A percentile compares a stretch with the other conserved stretches of the same genome.
Evolutionary conservation across 1,284 basidiomycete genomes (phyloP).

Genomic region (Cutaneotrichosporon cavernicola): DNA sequence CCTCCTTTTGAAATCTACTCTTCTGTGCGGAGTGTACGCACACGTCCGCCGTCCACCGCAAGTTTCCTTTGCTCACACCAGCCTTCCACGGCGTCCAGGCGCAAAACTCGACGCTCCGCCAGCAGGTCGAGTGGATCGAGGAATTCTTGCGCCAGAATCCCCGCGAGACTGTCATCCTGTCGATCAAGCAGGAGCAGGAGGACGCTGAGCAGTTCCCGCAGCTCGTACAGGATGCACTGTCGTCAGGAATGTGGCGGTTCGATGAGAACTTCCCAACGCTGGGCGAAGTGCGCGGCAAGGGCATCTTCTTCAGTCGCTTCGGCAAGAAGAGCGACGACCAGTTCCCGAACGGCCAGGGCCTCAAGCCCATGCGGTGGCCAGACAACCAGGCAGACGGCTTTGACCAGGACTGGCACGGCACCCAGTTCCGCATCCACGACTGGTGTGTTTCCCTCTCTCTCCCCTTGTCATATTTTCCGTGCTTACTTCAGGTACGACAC

Average conservation of each 20-base stretch:
- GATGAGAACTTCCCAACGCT: constrained; percentile 72
- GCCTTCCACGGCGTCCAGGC: constrained; percentile 76
- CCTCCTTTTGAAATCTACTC: too few species aligned
- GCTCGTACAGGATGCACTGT: constrained; percentile 65
- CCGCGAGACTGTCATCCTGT: constrained; percentile 74
- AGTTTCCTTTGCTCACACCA: constrained; percentile 8
- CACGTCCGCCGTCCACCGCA: too few species aligned
- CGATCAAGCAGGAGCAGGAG: constrained; percentile 75
- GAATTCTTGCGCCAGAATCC: constrained; percentile 64
- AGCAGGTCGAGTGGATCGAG: constrained; percentile 61
- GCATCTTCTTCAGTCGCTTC: constrained; percentile 78
- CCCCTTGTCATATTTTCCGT: too few species aligned
- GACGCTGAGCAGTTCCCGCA: constrained; percentile 60
- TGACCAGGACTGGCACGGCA: constrained; percentile 61
- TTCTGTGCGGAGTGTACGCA: too few species aligned
- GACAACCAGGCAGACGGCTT: constrained; percentile 70
- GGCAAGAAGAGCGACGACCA: constrained; percentile 32
- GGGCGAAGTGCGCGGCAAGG: constrained; percentile 78
- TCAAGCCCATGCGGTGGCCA: constrained; percentile 77
- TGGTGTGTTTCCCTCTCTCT: constrained; percentile 59
- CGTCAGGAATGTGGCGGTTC: constrained; percentile 71
- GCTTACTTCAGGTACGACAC: constrained; percentile 20
- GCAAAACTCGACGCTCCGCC: constrained; percentile 62
- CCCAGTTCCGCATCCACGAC: constrained; percentile 70
- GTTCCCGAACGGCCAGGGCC: constrained; percentile 67